These are phyloP conservation scores for Curvularia sp. DNA, from an alignment of 2,329 filamentous ascomycete species.

Conservation along the genomic window DNA sequence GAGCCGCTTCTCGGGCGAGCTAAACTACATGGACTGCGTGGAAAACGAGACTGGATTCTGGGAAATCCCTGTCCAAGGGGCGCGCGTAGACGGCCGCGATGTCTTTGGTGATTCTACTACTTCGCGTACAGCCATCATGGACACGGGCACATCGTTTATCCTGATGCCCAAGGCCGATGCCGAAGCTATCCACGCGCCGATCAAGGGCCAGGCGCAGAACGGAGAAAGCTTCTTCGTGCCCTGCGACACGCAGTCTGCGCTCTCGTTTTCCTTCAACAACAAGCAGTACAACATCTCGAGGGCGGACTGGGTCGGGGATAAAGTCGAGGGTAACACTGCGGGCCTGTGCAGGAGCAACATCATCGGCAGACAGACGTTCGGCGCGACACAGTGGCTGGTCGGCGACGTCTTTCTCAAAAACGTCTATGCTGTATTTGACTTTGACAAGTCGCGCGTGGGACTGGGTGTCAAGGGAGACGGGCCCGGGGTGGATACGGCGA, in stretches of 20 bases:
- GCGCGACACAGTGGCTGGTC: conserved; percentile 73
- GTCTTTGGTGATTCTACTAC: conserved; percentile 48
- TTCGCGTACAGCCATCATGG: conserved; percentile 71
- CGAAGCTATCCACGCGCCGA: conserved; percentile 68
- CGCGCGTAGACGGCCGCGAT: conserved; percentile 66
- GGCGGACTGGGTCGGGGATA: conserved; percentile 73
- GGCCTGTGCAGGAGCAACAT: conserved; percentile 70
- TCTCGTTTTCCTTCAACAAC: conserved; percentile 74
- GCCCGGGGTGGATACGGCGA: conserved; percentile 9
- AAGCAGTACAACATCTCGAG: conserved; percentile 70
- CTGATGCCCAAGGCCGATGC: conserved; percentile 75
- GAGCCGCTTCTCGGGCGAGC: conserved; percentile 70
- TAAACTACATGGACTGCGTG: conserved; percentile 69
- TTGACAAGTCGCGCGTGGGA: conserved; percentile 70
- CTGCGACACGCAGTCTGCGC: conserved; percentile 67
- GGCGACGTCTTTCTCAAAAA: conserved; percentile 90
- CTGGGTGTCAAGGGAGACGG: conserved; percentile 41
- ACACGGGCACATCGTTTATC: conserved; percentile 83
- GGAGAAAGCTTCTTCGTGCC: conserved; percentile 74
- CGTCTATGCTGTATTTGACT: conserved; percentile 85
- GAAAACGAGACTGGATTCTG: conserved; percentile 66
- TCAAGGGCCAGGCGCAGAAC: conserved; percentile 67
- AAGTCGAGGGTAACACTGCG: conserved; percentile 34
- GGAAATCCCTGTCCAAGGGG: conserved; percentile 74
- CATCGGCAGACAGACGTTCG: conserved; percentile 73